Evolutionary conservation across 2,329 filamentous ascomycete species (phyloP), one percentile per base, ranked within the genome.

Genomic region (Phyllachora maydis): DNA sequence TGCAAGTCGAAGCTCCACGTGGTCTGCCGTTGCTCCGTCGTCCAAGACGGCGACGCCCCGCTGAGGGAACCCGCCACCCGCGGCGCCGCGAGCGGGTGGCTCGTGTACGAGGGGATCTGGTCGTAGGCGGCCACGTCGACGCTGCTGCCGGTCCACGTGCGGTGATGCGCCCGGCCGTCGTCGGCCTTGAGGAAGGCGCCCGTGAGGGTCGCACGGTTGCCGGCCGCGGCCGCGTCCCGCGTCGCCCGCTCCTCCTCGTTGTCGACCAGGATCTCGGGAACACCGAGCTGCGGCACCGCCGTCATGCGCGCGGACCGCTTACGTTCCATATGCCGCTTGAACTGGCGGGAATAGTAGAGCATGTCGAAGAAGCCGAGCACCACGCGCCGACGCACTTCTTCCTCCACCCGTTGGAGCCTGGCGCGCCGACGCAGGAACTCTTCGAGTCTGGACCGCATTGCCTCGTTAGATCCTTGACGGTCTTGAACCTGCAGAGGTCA

Each of bases 351-450:
- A 70, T 79, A 92, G 50, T 85, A 78, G 32, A 88, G 49, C 9
- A 83, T 95, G 43, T 95, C 78, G 46, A 98, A 95, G 53, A 98
- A 98, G 19, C 83, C 82, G 20, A 88, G 65, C 7, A 98, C 88
- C 14, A 83, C 70, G 32, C 85, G 77, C 28, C 90, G 70, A 28
- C 81, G 75, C 20, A 95, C 81, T 35, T 88, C 81, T 47, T 98
- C 85, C 37, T 98, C 81, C 2, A 98, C 85, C 30, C 85, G 74
- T 44, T 95, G 85, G 22, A 98, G 59, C 25, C 85, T 69, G 16
- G 83, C 81, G 30, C 85, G 72, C 18, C 90, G 79, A 28, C 85
- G 74, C 27, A 98, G 50, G 45, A 92, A 98, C 42, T 98, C 88
- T 39, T 98, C 88, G 3, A 98, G 63, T 30, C 79, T 81, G 26